A percentile compares a stretch with the other conserved stretches of the same genome.
phyloP scores from a whole-genome alignment of 2,329 filamentous ascomycete species.

The Leptographium flavum region DNA sequence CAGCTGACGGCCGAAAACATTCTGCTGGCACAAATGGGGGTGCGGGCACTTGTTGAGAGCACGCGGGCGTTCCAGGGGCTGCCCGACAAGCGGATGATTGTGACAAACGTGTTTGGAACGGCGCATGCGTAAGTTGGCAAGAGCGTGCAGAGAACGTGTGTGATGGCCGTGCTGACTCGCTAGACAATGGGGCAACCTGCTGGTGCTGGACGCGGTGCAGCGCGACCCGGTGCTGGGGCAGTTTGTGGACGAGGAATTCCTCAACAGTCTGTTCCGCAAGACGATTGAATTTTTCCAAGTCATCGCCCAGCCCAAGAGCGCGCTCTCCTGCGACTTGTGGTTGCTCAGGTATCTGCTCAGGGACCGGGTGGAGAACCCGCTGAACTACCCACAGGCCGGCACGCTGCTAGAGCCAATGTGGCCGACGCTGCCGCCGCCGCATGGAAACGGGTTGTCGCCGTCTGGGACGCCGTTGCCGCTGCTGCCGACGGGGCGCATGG shows the following conservation, averaged over 20 bases:
- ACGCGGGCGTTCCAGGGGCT: constrained; percentile 66
- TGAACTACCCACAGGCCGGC: not conserved
- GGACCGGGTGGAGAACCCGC: not conserved
- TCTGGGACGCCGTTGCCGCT: too few species aligned
- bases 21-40: constrained; percentile 44
- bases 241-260: constrained; percentile 38
- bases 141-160: too few species aligned
- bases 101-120: constrained; percentile 95
- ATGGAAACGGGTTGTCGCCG: too few species aligned
- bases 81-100: constrained; percentile 52
- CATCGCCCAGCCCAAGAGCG: constrained; percentile 59
- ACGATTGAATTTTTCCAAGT: constrained; percentile 66
- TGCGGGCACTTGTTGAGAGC: constrained; percentile 67
- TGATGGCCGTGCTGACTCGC: not conserved
- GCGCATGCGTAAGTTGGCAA: constrained; percentile 70
- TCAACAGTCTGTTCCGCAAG: constrained; percentile 49
- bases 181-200: constrained; percentile 92
- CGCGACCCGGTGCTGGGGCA: constrained; percentile 46
- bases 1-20: constrained; percentile 29
- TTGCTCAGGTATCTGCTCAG: constrained; percentile 47
- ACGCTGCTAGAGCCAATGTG: not conserved
- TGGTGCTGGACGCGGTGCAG: constrained; percentile 76
- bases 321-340: constrained; percentile 56
- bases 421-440: not conserved
- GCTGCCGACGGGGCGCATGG: too few species aligned